Base-by-base conservation (phyloP, 1,284 basidiomycete genomes). In the Phylloporus gajari region DNA sequence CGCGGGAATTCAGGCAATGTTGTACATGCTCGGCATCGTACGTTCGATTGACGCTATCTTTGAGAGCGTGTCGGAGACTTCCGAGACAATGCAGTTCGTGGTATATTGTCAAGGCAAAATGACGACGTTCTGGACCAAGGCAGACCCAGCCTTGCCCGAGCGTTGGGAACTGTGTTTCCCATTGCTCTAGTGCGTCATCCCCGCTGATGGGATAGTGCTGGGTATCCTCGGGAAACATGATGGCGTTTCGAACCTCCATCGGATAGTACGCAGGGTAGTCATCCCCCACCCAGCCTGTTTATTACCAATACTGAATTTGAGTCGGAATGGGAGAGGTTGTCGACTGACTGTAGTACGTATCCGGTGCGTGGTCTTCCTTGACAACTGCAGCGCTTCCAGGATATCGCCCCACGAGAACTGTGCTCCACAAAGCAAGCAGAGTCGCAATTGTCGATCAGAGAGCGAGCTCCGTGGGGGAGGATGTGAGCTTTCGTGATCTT, bases 1-100 rank as follows among this genome's bases (percentile, higher is more conserved):
- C 82, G 76, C 59, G 86, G 70, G 72, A 86, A 63, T 83, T 81
- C 56, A 85, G 68, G 69, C 84, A 86, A 65, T 86, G 84, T 11
- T 80, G 77, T 21, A 78, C 76, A 32, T 78, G 77, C 5, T 68
- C 75, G 69, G 73, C 67, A 75, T 80, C 62, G 82, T 86, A 69
- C 2, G 78, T 79, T 48, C 67, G 65, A 48, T 78, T 75, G 64
- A 71, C 71, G 23, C 66, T 9, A 42, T 77, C 72, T 30, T 68
- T 69, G 30, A 79, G 74, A 56, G 79, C 80, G 17, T 59, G 30
- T 35, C 80, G 78, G 56, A 79, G 70, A 23, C 77, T 75, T 40
- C 77, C 76, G 13, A 83, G 73, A 56, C 83, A 83, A 59, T 83
- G 83, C 27, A 83, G 65, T 72, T 83, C 75, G 63, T 83, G 81